Evolutionary conservation across 2,329 filamentous ascomycete genomes (phyloP).

Genomic region (Ophiostoma sp.): DNA sequence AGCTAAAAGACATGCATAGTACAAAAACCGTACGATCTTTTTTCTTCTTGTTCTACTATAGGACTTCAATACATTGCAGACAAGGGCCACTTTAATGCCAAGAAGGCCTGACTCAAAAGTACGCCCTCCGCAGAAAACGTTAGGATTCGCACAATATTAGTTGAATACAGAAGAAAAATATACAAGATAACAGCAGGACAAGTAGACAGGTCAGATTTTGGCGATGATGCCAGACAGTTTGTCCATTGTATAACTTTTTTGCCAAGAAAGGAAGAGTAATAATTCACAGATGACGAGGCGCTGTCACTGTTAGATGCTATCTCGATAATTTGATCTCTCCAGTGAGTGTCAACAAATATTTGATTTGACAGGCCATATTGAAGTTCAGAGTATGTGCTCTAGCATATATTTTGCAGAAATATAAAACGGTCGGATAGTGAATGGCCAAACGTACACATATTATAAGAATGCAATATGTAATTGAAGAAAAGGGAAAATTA

Average conservation of each 20-base stretch:
- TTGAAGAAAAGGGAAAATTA: neutral
- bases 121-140: neutral
- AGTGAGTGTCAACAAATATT: too few relatives aligned
- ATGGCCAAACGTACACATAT: neutral
- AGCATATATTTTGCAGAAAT: neutral
- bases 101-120: neutral
- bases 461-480: neutral
- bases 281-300: neutral
- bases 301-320: neutral
- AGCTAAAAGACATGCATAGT: neutral
- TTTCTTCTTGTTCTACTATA: neutral
- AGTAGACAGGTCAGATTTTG: neutral
- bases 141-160: neutral
- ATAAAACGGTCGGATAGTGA: neutral
- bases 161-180: neutral
- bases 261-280: neutral
- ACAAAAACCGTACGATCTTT: neutral
- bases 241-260: conserved; percentile 1
- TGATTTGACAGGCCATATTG: neutral
- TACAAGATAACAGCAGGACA: neutral
- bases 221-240: neutral
- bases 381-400: neutral
- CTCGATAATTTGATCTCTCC: neutral
- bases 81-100: neutral
- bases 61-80: neutral